Evolutionary conservation across 2,329 filamentous ascomycete genomes (phyloP), one percentile per base, ranked within the genome.

Genomic region (Fusarium udum): DNA sequence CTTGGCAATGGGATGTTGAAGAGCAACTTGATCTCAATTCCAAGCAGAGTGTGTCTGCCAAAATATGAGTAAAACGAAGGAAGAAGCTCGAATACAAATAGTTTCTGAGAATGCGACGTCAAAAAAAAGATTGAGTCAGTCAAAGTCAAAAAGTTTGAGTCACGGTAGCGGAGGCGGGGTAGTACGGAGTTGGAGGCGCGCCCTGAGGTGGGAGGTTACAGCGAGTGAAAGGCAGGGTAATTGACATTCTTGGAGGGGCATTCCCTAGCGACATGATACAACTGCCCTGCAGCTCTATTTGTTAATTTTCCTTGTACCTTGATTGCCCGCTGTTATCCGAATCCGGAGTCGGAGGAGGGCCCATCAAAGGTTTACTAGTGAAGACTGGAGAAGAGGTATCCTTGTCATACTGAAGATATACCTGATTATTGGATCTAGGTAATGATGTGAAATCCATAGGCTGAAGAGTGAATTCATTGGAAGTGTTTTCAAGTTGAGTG

Each of bases 91-190:
- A 45, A 69, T 69, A 69, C 32, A 69, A 69, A 69, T 69, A 69
- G 37, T 57, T 57, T 15, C 43, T 16, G n/a, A 68, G 32, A 68
- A 63, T 40, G 36, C 64, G 37, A 63, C 49, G 32, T 51, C 14
- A 42, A 63, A 55, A 51, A 69, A 56, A 36, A 40, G n/a, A 60
- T 69, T 45, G 66, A 69, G 66, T 69, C 66, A 69, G 64, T 69
- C 57, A 68, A 56, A 59, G 45, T 53, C 57, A 57, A 61, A 67
- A 51, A 36, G 31, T 68, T 69, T 69, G 66, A 69, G 64, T 69
- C 66, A 69, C 66, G 64, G 51, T 34, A 63, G 53, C 28, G 53
- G 42, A 64, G 64, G 66, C 66, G 66, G 66, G 64, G 66, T 69
- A 69, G 45, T 37, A 61, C 34, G 32, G 49, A 57, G 34, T 52